Conservation (phyloP, 1,284 basidiomycete genomes). For the Neolentinus lepideus region DNA sequence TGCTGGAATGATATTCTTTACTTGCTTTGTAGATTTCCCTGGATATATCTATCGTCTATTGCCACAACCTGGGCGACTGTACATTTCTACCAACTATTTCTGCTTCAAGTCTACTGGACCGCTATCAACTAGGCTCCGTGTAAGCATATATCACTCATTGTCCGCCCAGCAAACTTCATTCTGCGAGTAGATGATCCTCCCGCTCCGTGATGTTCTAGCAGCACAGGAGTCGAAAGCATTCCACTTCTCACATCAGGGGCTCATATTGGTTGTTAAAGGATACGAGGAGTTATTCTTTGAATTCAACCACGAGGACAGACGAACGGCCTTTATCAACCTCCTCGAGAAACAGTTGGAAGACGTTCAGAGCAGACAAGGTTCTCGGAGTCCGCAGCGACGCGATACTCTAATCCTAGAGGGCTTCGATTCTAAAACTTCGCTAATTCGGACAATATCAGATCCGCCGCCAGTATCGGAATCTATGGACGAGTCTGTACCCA, state of each 20-base stretch:
- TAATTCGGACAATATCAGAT: slow-evolving; percentile 28
- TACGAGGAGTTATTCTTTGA: slow-evolving; percentile 98
- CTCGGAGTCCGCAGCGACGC: slow-evolving; percentile 41
- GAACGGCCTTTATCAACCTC: slow-evolving; percentile 68
- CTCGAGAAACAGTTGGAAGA: slow-evolving; percentile 80
- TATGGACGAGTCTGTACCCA: slow-evolving; percentile 63
- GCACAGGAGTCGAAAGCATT: slow-evolving; percentile 84
- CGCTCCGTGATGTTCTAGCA: slow-evolving; percentile 81
- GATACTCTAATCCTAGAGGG: slow-evolving; percentile 73
- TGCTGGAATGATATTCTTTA: not conserved
- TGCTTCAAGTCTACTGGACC: slow-evolving; percentile 85
- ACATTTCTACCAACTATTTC: slow-evolving; percentile 82
- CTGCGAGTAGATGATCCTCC: slow-evolving; percentile 79
- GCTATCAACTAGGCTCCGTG: slow-evolving; percentile 43
- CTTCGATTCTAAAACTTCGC: slow-evolving; percentile 44
- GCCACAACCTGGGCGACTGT: slow-evolving; percentile 82
- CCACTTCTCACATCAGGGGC: slow-evolving; percentile 82
- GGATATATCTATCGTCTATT: slow-evolving; percentile 84
- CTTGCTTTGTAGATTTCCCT: slow-evolving; percentile 59
- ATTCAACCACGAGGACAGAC: slow-evolving; percentile 73
- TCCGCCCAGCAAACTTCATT: not conserved
- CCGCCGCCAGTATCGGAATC: slow-evolving; percentile 38
- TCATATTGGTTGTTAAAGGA: slow-evolving; percentile 87
- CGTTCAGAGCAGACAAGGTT: slow-evolving; percentile 42
- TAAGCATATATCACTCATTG: not conserved